Percentiles rank a stretch among this genome's conserved stretches.
Conservation (phyloP, 805 yeast genomes). For the Millerozyma miso region DNA sequence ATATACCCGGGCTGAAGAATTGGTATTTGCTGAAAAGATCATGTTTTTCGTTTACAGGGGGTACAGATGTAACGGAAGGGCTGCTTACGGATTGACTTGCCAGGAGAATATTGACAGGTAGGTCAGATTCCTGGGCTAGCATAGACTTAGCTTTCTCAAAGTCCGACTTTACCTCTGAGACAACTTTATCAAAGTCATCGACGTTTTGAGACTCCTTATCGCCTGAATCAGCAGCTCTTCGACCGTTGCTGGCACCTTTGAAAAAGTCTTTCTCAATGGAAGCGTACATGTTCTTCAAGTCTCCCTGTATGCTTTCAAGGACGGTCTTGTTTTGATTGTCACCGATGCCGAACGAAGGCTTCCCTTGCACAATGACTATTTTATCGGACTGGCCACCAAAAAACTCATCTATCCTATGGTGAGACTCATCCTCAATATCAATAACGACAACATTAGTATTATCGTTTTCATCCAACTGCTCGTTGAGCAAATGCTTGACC, state of each 20-base stretch:
- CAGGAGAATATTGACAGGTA: conserved; percentile 18
- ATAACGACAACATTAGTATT: conserved; percentile 15
- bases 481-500: conserved; percentile 4
- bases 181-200: conserved; percentile 10
- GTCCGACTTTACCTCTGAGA: conserved; percentile 25
- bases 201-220: conserved; percentile 3
- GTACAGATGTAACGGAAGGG: background rate
- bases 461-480: background rate
- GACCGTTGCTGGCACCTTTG: background rate
- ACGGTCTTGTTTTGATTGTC: background rate
- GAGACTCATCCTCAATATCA: conserved; percentile 20
- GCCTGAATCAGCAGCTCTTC: background rate
- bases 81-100: conserved; percentile 1
- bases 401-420: conserved; percentile 17
- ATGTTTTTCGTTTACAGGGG: conserved; percentile 13
- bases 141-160: conserved; percentile 30
- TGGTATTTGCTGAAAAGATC: conserved; percentile 61
- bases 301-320: conserved; percentile 16
- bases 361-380: conserved; percentile 24
- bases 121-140: conserved; percentile 23
- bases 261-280: background rate
- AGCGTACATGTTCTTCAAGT: conserved; percentile 10
- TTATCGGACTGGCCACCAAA: conserved; percentile 4
- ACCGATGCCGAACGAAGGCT: conserved; percentile 20
- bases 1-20: conserved; percentile 76